Conservation (phyloP, 345 rosid species). For the Raphanus raphanistrum region DNA sequence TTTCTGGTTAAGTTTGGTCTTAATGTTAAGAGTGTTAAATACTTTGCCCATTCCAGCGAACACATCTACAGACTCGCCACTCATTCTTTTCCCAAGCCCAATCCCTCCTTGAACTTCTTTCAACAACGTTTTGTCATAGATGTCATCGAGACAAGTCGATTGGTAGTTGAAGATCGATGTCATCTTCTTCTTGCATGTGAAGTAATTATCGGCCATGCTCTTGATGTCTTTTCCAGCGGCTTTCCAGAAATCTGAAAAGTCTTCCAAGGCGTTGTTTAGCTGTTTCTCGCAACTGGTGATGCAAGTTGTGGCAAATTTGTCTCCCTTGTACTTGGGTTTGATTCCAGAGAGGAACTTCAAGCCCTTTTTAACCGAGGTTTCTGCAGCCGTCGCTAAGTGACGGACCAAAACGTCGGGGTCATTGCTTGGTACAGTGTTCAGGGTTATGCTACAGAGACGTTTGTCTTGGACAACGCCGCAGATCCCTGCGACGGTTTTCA, state of each 20-base stretch:
- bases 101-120: neutral
- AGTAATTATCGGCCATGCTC: neutral
- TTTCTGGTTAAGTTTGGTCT: neutral
- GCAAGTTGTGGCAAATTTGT: neutral
- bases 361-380: neutral
- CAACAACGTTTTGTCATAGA: neutral
- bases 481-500: neutral
- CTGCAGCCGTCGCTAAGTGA: neutral
- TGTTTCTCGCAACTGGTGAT: neutral
- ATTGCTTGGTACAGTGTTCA: neutral
- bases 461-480: slow-evolving; percentile 1
- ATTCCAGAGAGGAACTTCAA: neutral
- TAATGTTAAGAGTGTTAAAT: neutral
- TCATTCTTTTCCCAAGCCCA: neutral
- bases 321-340: neutral
- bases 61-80: neutral
- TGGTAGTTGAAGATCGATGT: neutral
- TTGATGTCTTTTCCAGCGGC: neutral
- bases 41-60: neutral
- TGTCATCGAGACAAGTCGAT: neutral
- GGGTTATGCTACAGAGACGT: neutral
- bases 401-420: neutral
- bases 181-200: neutral
- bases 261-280: neutral
- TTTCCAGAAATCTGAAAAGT: neutral